Base-by-base conservation (phyloP, 176 grass and related monocot species). In the Chloris gayana region DNA sequence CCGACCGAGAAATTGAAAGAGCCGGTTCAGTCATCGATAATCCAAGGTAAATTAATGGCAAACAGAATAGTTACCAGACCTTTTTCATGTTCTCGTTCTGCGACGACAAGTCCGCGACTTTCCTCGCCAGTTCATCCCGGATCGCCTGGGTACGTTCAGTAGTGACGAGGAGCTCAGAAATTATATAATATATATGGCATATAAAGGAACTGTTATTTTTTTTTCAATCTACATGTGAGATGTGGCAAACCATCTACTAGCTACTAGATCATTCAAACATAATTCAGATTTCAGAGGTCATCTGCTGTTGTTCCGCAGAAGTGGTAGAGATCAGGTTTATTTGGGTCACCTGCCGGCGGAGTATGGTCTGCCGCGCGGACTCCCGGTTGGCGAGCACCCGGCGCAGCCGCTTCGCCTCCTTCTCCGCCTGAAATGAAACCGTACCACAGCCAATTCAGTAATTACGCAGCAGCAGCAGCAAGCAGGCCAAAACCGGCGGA, bases 341-440 rank as follows among this genome's bases (percentile, higher is more conserved):
- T 44, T 5, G 33, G 26, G 25, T 79, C 38, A 92, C 93, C 85
- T 96, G 93, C 15, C 93, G 84, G 32, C 88, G 82, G 39, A 87
- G 83, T 53, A 93, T 93, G 39, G 93, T 93, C 31, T 89, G 88
- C 47, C 90, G 82, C 17, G 93, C 93, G 4, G 93, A 90, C 37
- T 93, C 90, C 70, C 93, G 77, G 77, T 97, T 97, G 19, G 93
- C 93, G 60, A 97, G 86, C 76, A 97, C 78, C 44, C 93, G 82
- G 32, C 88, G 87, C 59, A 89, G 64, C 89, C 85, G 87, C 81
- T 88, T 93, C 24, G 79, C 88, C 82, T 91, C 90, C 69, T 88
- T 88, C 80, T 93, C 90, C 29, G 63, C 90, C 90, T 97, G 44
- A n/a, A 67, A 56, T 74, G 3, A 19, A 30, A 37, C 12, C 47